Percentiles rank a stretch among this genome's conserved stretches.
phyloP scores from a whole-genome alignment of 805 yeast genomes.

The Hanseniaspora mollemarum region DNA sequence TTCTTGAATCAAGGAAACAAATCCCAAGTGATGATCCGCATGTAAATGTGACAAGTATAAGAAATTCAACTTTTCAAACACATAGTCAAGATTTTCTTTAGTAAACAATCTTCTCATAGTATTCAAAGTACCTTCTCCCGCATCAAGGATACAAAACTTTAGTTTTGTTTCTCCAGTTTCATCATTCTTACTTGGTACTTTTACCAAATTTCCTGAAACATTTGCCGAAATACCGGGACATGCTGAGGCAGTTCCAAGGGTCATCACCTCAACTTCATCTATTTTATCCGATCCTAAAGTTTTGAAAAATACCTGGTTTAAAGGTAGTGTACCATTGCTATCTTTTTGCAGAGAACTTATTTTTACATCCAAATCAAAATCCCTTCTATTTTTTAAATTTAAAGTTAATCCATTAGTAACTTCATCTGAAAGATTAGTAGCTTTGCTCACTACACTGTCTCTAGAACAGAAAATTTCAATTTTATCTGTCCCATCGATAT shows the following conservation, averaged over 20 bases:
- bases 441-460: neutral
- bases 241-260: conserved; percentile 90
- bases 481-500: neutral
- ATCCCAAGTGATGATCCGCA: conserved; percentile 93
- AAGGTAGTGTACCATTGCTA: neutral
- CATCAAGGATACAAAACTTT: conserved; percentile 60
- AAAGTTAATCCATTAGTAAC: neutral
- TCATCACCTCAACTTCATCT: conserved; percentile 42
- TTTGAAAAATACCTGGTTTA: neutral
- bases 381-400: neutral
- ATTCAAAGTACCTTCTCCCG: conserved; percentile 90
- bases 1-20: conserved; percentile 51
- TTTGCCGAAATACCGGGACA: conserved; percentile 75
- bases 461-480: neutral
- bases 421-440: neutral
- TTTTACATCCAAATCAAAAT: neutral
- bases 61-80: conserved; percentile 51
- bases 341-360: neutral
- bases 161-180: conserved; percentile 24
- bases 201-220: conserved; percentile 66
- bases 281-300: too few species aligned
- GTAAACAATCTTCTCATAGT: conserved; percentile 53
- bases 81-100: conserved; percentile 31
- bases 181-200: conserved; percentile 43
- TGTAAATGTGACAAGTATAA: conserved; percentile 80